Evolutionary conservation across 345 rosid genomes (phyloP).

Genomic region (Rhodamnia argentea): DNA sequence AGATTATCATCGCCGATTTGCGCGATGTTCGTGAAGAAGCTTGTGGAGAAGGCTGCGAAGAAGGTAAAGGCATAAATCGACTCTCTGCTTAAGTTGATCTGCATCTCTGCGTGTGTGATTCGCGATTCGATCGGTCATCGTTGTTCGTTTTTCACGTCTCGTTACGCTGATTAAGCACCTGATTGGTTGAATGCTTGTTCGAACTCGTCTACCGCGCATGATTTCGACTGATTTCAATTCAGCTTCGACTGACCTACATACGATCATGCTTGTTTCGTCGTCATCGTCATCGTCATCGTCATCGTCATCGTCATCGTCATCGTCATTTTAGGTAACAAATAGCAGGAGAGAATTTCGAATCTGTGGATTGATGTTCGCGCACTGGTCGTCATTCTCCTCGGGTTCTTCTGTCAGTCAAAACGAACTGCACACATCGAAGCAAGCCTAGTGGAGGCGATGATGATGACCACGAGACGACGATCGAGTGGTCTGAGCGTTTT

Average conservation of each 20-base stretch:
- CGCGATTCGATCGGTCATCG: neutral
- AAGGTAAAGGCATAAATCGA: constrained; percentile 10
- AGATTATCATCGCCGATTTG: neutral
- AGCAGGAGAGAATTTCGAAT: neutral
- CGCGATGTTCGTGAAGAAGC: constrained; percentile 48
- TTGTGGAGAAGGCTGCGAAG: constrained; percentile 63
- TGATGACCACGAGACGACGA: neutral
- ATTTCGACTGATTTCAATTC: neutral
- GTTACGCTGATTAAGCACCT: neutral
- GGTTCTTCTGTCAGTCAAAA: neutral
- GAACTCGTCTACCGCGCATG: neutral
- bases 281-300: neutral
- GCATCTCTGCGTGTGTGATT: neutral
- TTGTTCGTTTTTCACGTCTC: neutral
- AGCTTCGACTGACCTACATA: neutral
- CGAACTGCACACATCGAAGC: neutral
- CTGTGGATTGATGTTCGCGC: neutral
- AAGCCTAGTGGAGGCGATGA: neutral
- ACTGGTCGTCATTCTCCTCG: neutral
- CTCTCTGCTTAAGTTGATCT: neutral
- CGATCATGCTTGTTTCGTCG: neutral
- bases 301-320: neutral
- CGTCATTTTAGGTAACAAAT: neutral
- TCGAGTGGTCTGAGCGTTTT: neutral
- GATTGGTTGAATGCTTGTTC: neutral